A percentile compares a stretch with the other conserved stretches of the same genome.
Evolutionary conservation across 257 asterid species (phyloP).

Genomic region (Ligustrum vulgare): DNA sequence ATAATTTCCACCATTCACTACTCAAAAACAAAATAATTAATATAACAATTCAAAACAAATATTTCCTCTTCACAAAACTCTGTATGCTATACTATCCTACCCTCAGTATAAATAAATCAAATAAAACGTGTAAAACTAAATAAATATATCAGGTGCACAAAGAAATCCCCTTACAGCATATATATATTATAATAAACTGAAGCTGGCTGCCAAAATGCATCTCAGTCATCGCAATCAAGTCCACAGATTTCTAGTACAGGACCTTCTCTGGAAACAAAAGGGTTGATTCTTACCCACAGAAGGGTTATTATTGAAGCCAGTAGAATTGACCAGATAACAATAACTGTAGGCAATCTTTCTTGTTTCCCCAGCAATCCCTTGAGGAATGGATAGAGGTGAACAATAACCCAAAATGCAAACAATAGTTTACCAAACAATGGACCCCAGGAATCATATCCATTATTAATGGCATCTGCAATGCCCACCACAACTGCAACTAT

Average conservation of each 20-base stretch:
- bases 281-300: constrained; percentile 86
- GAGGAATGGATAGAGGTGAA: constrained; percentile 91
- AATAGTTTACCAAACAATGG: constrained; percentile 74
- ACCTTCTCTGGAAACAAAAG: constrained; percentile 81
- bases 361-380: constrained; percentile 82
- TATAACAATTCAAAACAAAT: constrained; percentile 29
- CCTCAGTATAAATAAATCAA: neutral
- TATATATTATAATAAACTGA: no score
- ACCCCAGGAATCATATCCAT: constrained; percentile 94
- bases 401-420: constrained; percentile 82
- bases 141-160: constrained; percentile 24
- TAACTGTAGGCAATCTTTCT: constrained; percentile 75
- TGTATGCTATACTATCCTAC: constrained; percentile 29
- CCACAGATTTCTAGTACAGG: constrained; percentile 81
- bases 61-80: constrained; percentile 21
- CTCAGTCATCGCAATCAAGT: constrained; percentile 67
- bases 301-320: constrained; percentile 74
- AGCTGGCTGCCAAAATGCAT: neutral
- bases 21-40: constrained; percentile 40
- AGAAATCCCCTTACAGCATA: neutral
- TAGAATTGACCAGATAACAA: constrained; percentile 80
- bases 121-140: constrained; percentile 18
- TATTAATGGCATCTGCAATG: constrained; percentile 69
- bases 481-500: constrained; percentile 79
- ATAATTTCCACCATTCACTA: no score